Evolutionary conservation across 1,284 basidiomycete species (phyloP).

Genomic region (Mycosarcoma mackinlayi): DNA sequence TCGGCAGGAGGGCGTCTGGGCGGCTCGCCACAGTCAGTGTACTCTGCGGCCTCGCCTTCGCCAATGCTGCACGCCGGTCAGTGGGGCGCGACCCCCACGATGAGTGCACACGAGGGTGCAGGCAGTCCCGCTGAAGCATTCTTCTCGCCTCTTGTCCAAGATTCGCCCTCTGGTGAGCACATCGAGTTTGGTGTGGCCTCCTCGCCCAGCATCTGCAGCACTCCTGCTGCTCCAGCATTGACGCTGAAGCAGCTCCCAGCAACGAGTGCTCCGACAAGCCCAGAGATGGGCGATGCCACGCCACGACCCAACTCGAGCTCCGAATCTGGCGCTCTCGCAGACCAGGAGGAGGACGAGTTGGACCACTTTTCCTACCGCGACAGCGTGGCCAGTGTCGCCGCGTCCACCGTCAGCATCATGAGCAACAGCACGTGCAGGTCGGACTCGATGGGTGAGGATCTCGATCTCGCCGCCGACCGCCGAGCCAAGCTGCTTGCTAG

Average conservation of each 20-base stretch:
- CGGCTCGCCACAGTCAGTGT: conserved; percentile 25
- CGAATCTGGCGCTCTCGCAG: conserved; percentile 9
- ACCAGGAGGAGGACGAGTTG: conserved; percentile 23
- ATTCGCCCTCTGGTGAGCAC: conserved; percentile 18
- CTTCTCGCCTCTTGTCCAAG: conserved; percentile 24
- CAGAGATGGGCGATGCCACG: conserved; percentile 18
- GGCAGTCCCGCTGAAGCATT: conserved; percentile 7
- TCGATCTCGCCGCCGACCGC: conserved; percentile 39
- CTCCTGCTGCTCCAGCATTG: conserved; percentile 9
- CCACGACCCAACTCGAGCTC: conserved; percentile 24
- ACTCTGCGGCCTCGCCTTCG: conserved; percentile 28
- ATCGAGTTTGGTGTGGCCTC: conserved; percentile 27
- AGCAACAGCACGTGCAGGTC: conserved; percentile 53
- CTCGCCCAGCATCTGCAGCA: conserved; percentile 11
- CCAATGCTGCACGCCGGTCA: conserved; percentile 38
- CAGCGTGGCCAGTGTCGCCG: conserved; percentile 47
- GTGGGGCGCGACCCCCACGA: conserved; percentile 17
- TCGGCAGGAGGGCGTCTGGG: conserved; percentile 34
- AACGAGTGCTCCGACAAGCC: conserved; percentile 10
- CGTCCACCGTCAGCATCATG: conserved; percentile 48
- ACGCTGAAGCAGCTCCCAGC: not conserved
- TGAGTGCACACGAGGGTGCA: not conserved
- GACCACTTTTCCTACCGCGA: conserved; percentile 35
- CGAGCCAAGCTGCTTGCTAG: conserved; percentile 45
- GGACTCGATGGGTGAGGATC: conserved; percentile 45